Base-by-base conservation (phyloP, 2,329 filamentous ascomycete genomes). In the Verticillium klebahnii region DNA sequence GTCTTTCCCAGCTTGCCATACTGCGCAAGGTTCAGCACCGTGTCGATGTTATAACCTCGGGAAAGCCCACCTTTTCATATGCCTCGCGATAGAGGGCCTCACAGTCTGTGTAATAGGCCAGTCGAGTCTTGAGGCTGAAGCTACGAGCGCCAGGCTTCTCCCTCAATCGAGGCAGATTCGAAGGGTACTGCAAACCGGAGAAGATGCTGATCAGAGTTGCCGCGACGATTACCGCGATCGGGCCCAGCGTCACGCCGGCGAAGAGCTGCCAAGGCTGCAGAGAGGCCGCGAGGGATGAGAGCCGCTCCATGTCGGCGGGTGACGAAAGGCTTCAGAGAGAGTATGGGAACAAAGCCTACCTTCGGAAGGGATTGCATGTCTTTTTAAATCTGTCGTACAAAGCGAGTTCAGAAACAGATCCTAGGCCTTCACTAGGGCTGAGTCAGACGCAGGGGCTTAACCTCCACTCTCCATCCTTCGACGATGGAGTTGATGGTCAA, bases 1-100 rank as follows among this genome's bases (percentile, higher is more conserved):
- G 77, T 67, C 37, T 72, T 71, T n/a, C 76, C 77, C 17, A 73
- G 72, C 56, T 80, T 80, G 29, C 71, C 68, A 62, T 79, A 80
- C 76, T 81, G 31, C 9, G 14, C 31, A 23, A 14, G 37, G 23
- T 15, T 25, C 5, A 32, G 7, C 19, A 14, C 15, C 3, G 50
- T n/a, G 14, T 5, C 15, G 3, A 14, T 31, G 5, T 19, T 9
- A 36, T 12, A n/a, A 3, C 60, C 12, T 12, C 3, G 9, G 31
- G 1, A 36, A 11, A 23, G 25, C 63, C 23, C 55, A 74, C 73
- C 1, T 71, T 64, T 36, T 73, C 64, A 14, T 74, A 73, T 0
- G 72, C 73, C 5, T 75, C 73, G 12, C 63, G 58, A 29, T 69
- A 74, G 8, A 75, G 59, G 0, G 65, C 59, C 50, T 67, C 60